Evolutionary conservation across 1,284 basidiomycete species (phyloP).

Genomic region (Moesziomyces globuligerus): DNA sequence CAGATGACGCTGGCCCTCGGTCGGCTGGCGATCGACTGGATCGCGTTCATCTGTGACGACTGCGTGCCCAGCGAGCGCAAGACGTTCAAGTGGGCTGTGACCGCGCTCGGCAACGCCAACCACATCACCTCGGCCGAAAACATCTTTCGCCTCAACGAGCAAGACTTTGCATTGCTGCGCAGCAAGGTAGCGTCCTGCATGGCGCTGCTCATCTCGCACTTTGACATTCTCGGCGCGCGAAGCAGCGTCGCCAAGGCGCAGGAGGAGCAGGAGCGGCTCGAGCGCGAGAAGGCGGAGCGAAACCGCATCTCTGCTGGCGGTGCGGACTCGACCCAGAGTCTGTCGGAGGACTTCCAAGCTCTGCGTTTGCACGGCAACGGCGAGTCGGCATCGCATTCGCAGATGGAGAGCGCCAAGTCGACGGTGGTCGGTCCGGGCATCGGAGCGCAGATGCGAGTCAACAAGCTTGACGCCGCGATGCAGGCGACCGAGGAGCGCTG

Average conservation of each 20-base stretch:
- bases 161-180: constrained; percentile 81
- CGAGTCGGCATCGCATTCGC: constrained; percentile 69
- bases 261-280: constrained; percentile 59
- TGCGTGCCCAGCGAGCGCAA: constrained; percentile 95
- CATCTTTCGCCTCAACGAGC: constrained; percentile 86
- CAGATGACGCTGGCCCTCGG: constrained; percentile 63
- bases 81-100: constrained; percentile 98
- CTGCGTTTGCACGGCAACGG: constrained; percentile 25
- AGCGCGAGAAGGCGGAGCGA: constrained; percentile 57
- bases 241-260: constrained; percentile 63
- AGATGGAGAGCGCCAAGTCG: constrained; percentile 73
- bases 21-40: constrained; percentile 74
- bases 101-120: constrained; percentile 92
- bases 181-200: constrained; percentile 96
- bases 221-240: constrained; percentile 78
- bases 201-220: constrained; percentile 94
- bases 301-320: constrained; percentile 43
- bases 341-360: constrained; percentile 37
- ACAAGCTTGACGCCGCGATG: constrained; percentile 54
- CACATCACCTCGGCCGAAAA: constrained; percentile 83
- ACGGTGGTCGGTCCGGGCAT: constrained; percentile 35
- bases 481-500: constrained; percentile 61
- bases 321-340: constrained; percentile 23
- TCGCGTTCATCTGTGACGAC: constrained; percentile 97
- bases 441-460: constrained; percentile 43